These are phyloP conservation scores for Trichoderma oligosporum DNA, from an alignment of 2,329 filamentous ascomycete species.

Conservation along the genomic window DNA sequence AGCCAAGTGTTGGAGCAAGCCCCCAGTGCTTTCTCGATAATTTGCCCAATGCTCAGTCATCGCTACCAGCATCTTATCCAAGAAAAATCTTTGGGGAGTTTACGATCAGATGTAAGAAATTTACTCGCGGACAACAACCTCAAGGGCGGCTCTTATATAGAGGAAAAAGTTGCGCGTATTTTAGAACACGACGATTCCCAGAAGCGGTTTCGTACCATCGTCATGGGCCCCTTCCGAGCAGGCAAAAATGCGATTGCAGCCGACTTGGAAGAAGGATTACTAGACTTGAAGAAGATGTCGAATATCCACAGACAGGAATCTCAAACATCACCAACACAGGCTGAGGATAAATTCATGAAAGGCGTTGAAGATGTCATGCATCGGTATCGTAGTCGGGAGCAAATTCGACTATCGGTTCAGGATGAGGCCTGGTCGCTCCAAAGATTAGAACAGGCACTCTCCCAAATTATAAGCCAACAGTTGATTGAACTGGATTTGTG, in stretches of 20 bases:
- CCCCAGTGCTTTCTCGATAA: not conserved
- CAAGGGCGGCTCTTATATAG: too few relatives aligned
- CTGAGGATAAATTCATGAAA: not conserved
- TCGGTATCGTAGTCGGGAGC: not conserved
- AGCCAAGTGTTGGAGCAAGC: slow-evolving; percentile 2
- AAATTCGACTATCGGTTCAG: not conserved
- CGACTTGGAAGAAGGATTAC: not conserved
- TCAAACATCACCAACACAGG: not conserved
- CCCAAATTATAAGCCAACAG: not conserved
- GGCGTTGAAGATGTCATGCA: not conserved
- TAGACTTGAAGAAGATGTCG: not conserved
- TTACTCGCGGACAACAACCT: not conserved
- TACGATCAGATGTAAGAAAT: not conserved
- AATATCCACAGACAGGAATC: too few relatives aligned
- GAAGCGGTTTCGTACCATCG: not conserved
- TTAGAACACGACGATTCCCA: not conserved
- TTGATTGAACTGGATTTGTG: not conserved
- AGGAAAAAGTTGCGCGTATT: too few relatives aligned
- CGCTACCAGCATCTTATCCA: not conserved
- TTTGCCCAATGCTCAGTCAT: not conserved
- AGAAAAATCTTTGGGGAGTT: not conserved
- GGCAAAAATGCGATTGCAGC: not conserved
- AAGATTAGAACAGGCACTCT: not conserved
- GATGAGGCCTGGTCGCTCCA: not conserved
- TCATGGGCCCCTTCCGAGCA: not conserved